Base-by-base conservation (phyloP, 179 eudicot species). In the Drosera spatulata region DNA sequence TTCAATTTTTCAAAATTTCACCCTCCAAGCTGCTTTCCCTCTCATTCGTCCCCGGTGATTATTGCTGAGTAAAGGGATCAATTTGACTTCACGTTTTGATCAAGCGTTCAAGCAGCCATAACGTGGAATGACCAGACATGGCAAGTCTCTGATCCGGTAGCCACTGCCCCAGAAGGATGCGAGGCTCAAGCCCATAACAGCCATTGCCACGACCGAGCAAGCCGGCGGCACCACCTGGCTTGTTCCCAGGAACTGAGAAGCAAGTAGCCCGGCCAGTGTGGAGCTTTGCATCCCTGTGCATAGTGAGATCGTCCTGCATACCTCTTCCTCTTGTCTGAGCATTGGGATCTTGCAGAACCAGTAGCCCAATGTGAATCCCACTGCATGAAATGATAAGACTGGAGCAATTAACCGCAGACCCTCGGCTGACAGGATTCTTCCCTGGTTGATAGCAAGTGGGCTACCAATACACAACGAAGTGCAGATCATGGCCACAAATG, bases 221-320 rank as follows among this genome's bases (percentile, higher is more conserved):
- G 99, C 97, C 39, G 99, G 75, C 44, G 99, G 93, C 12, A 93
- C 99, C 0, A 97, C 95, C 67, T 93, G 99, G 61, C 79, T 89
- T 77, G 73, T 84, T 39, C 96, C 90, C 0, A 93, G 85, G 70
- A 93, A 93, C 62, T 89, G 99, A n/a, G 88, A 76, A 15, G 99
- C 99, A 10, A 93, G 97, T 56, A 93, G 88, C 54, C 99, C 99
- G 0, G 99, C 99, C 69, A 93, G 75, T 3, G 99, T 93, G 0
- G 99, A 93, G 75, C 99, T 93, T 49, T 93, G 99, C 99, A 93
- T 93, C 63, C 99, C 97, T 0, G 91, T 86, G 85, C 99, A 93
- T 46, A 93, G 44, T 52, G 99, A 86, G 33, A 93, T 81, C 39
- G 97, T 93, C 77, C 94, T 78, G 76, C 85, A 77, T 39, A 80